These are phyloP conservation scores for Cladobotryum protrusum DNA, from an alignment of 2,329 filamentous ascomycete species.

Conservation along the genomic window DNA sequence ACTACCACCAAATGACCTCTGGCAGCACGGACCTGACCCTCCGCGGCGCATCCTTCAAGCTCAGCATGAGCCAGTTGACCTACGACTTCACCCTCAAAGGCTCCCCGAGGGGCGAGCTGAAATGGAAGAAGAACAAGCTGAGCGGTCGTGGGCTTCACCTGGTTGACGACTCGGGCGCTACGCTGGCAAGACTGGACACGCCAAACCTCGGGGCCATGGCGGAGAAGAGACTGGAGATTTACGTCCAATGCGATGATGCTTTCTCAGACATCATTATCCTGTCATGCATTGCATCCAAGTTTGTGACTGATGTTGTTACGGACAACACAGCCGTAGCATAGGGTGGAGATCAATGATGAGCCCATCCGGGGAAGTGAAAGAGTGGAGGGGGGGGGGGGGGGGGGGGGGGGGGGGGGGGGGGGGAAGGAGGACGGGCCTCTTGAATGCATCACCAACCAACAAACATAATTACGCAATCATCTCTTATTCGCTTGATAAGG, in stretches of 20 bases:
- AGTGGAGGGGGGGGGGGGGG: no score
- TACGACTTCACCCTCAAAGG: constrained; percentile 15
- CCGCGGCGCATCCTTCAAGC: constrained; percentile 15
- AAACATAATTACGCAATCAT: no score
- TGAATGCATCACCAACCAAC: no score
- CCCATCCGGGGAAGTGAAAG: no score
- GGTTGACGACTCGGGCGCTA: constrained; percentile 14
- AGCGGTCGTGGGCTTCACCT: constrained; percentile 14
- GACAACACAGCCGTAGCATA: no score
- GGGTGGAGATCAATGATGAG: no score
- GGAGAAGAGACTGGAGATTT: constrained; percentile 17
- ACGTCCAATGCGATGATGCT: constrained; percentile 17
- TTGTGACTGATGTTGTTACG: no score
- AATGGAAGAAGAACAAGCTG: constrained; percentile 20
- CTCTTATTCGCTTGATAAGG: no score
- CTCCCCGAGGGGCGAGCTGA: constrained; percentile 18
- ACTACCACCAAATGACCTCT: constrained; percentile 14
- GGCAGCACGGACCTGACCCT: constrained; percentile 15
- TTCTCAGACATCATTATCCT: constrained; percentile 18
- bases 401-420: no score
- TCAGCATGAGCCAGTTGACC: constrained; percentile 14
- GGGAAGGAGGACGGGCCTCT: no score
- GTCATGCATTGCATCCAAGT: not conserved
- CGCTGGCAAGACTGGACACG: constrained; percentile 18
- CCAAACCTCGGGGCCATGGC: constrained; percentile 3